These are phyloP conservation scores for Dendryphion nanum DNA, from an alignment of 2,329 filamentous ascomycete species.

Conservation along the genomic window DNA sequence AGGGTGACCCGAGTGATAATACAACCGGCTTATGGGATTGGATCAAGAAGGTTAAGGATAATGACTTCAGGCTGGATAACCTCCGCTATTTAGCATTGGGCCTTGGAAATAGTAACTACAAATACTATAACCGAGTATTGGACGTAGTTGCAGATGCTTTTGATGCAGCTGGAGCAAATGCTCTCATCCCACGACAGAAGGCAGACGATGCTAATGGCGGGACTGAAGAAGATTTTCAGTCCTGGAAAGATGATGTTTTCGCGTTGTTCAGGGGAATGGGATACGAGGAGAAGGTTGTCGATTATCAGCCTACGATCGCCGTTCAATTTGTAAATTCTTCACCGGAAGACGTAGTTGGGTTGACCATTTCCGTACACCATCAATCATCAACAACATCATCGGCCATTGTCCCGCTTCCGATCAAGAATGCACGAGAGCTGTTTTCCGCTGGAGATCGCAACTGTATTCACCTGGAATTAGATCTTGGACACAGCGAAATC, in stretches of 20 bases:
- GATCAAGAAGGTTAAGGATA: slow-evolving; percentile 27
- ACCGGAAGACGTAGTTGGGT: slow-evolving; percentile 11
- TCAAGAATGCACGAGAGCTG: slow-evolving; percentile 34
- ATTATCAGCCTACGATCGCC: slow-evolving; percentile 33
- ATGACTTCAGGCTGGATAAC: slow-evolving; percentile 17
- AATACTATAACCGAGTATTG: slow-evolving; percentile 46
- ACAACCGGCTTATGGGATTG: slow-evolving; percentile 34
- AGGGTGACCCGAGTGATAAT: slow-evolving; percentile 42
- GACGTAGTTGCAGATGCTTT: slow-evolving; percentile 35
- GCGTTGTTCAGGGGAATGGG: slow-evolving; percentile 30
- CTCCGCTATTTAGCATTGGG: slow-evolving; percentile 45
- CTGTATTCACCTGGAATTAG: slow-evolving; percentile 44
- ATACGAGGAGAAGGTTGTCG: slow-evolving; percentile 31
- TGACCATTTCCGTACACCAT: slow-evolving; percentile 25
- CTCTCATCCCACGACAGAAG: slow-evolving; percentile 32
- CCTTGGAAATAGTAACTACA: slow-evolving; percentile 49
- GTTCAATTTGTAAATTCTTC: slow-evolving; percentile 18
- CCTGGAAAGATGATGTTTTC: slow-evolving; percentile 43
- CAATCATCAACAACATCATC: slow-evolving; percentile 29
- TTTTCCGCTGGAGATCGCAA: slow-evolving; percentile 37
- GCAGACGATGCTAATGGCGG: slow-evolving; percentile 44
- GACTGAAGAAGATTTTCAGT: slow-evolving; percentile 45
- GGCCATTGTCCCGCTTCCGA: slow-evolving; percentile 28
- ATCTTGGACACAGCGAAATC: slow-evolving; percentile 36
- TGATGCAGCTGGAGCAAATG: slow-evolving; percentile 31